Evolutionary conservation across 441 rosid genomes (phyloP), one percentile per base, ranked within the genome.

Genomic region (Aquilaria agallochum): DNA sequence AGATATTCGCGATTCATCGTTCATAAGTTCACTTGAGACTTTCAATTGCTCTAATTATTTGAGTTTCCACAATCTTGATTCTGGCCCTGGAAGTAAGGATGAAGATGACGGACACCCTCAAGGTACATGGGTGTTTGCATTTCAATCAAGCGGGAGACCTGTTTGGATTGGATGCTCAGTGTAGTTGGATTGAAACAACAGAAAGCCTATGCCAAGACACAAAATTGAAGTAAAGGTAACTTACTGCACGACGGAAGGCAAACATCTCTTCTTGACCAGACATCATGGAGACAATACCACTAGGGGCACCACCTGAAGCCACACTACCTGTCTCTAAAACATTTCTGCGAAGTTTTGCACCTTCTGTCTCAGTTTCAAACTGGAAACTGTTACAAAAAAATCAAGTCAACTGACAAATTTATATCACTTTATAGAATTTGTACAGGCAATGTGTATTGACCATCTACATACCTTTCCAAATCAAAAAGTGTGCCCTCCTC

Each of bases 181-280:
- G 11, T 15, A 15, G 46, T 32, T 51, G 11, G 3, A 10, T 1
- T 5, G 14, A 5, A 31, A 20, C 0, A 9, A 27, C 36, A 47
- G 31, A 57, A 56, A 46, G 31, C 27, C 27, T 20, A 20, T 20
- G 40, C n/a, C 50, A 6, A 59, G 20, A 58, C 34, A 9, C n/a
- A 30, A 14, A 14, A 15, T 3, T 36, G 53, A 55, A 54, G 61
- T 3, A 60, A 50, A 65, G 62, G 66, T 34, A 45, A 79, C 92
- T 88, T 69, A 93, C 97, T 0, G 98, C 97, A 67, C 96, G 74
- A 27, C 84, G 88, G 77, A 93, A 93, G 58, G 98, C 97, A 76
- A 93, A 93, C 85, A 84, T 84, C 73, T 93, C 98, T 63, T 90
- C 98, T 78, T 85, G 82, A 34, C 96, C 92, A 30, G 95, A 88